Base-by-base conservation (phyloP, 495 filamentous ascomycete species). In the Articulospora tetracladia region DNA sequence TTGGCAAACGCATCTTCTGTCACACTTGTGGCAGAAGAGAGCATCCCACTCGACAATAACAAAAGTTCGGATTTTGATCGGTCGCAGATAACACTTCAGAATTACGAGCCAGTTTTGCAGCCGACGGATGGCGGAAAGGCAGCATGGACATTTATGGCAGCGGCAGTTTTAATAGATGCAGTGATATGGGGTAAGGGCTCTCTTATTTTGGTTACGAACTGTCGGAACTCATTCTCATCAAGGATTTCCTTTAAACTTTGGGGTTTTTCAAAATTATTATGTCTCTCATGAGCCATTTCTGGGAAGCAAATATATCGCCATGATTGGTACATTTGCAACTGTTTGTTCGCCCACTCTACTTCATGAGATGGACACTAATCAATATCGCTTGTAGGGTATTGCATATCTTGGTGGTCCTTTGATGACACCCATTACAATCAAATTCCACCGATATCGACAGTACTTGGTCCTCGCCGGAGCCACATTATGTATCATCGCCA, bases 61-160 rank as follows among this genome's bases (percentile, higher is more conserved):
- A 7, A 6, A 15, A 15, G 15, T 19, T 17, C 3, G 17, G 15
- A 44, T 44, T 8, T 44, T 19, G 3, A n/a, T 19, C 39, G 15
- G 8, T 44, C 39, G n/a, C 8, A 44, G 17, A 44, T 19, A 44
- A 11, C 39, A 11, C 39, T 44, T 19, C 11, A 8, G 39, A 44
- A n/a, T 7, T n/a, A 15, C 15, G 46, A 46, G n/a, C 3, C 8
- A 47, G 3, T 15, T 0, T 1, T 47, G 12, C 36, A 34, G 48
- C 54, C 57, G 4, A 27, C 20, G 2, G 87, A 89, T 69, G 68
- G 78, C n/a, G 87, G 85, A 13, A 79, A 76, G 49, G 70, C 81
- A 49, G 86, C 87, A n/a, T 90, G 82, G 81, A 72, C 86, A 0
- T 86, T 84, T 60, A 73, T 90, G 20, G 70, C 76, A 0, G 82